phyloP scores from a whole-genome alignment of 2,329 filamentous ascomycete genomes.

The Endoconidiophora laricicola region DNA sequence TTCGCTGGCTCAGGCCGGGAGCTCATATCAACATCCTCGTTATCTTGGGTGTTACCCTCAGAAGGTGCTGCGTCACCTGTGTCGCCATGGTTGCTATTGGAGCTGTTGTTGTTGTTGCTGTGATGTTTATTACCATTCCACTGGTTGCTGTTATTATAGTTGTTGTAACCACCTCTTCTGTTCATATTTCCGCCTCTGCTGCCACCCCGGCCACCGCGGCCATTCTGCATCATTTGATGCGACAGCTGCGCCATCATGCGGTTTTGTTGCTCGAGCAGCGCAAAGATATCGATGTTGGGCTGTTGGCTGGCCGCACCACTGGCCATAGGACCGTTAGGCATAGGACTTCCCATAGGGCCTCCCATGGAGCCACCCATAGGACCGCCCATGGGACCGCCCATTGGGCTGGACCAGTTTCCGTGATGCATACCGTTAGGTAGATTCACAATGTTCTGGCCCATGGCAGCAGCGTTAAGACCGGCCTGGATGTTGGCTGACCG shows the following conservation, averaged over 20 bases:
- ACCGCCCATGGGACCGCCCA: neutral
- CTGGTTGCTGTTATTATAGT: constrained; percentile 16
- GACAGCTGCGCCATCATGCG: constrained; percentile 68
- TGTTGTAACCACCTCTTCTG: constrained; percentile 30
- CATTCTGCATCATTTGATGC: constrained; percentile 35
- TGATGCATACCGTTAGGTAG: constrained; percentile 22
- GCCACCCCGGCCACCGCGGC: constrained; percentile 25
- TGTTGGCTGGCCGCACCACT: constrained; percentile 17
- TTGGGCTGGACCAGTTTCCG: constrained; percentile 21
- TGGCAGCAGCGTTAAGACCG: constrained; percentile 26
- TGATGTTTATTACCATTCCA: constrained; percentile 16
- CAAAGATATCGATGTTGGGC: constrained; percentile 39
- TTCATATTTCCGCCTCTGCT: constrained; percentile 38
- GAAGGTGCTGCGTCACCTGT: constrained; percentile 21
- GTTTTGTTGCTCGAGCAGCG: constrained; percentile 75
- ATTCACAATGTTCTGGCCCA: constrained; percentile 24
- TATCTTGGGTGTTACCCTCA: constrained; percentile 22
- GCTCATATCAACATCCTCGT: constrained; percentile 48
- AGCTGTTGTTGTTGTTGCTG: constrained; percentile 17
- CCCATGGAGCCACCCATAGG: constrained; percentile 8
- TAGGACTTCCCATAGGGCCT: constrained; percentile 14
- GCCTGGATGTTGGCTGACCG: constrained; percentile 33
- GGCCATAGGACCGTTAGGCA: constrained; percentile 16
- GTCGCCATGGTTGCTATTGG: constrained; percentile 15
- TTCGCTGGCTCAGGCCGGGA: constrained; percentile 36